These are phyloP conservation scores for Crithidia sp. DNA, from an alignment of 208 protist genomes.

Conservation along the genomic window DNA sequence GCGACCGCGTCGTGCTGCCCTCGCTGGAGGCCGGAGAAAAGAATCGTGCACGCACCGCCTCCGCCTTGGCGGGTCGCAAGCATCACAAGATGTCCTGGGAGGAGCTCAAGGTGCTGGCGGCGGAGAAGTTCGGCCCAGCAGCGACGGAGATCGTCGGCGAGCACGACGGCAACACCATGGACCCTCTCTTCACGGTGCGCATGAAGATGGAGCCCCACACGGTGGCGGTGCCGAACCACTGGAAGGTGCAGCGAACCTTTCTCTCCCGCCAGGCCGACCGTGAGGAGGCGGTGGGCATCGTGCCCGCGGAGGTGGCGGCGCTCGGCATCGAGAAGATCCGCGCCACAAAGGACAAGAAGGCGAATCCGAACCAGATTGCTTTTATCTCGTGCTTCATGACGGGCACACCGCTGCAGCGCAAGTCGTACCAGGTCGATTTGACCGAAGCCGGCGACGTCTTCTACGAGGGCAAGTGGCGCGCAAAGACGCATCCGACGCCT, in stretches of 20 bases:
- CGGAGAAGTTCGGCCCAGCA: slow-evolving; percentile 40
- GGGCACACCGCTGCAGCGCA: slow-evolving; percentile 94
- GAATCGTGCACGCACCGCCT: neutral
- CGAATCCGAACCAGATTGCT: slow-evolving; percentile 96
- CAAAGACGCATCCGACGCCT: slow-evolving; percentile 54
- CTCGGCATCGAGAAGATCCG: slow-evolving; percentile 96
- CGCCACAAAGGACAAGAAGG: slow-evolving; percentile 97
- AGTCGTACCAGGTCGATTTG: slow-evolving; percentile 85
- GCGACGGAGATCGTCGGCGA: slow-evolving; percentile 93
- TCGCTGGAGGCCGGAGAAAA: slow-evolving; percentile 9
- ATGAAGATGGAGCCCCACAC: slow-evolving; percentile 93
- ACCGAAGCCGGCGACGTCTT: slow-evolving; percentile 96
- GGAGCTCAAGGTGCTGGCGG: slow-evolving; percentile 59
- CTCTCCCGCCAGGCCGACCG: slow-evolving; percentile 95
- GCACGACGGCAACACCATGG: slow-evolving; percentile 96
- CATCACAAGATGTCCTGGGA: slow-evolving; percentile 68
- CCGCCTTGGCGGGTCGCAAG: slow-evolving; percentile 40
- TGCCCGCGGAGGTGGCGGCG: slow-evolving; percentile 94
- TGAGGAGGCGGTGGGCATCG: slow-evolving; percentile 94
- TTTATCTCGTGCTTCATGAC: slow-evolving; percentile 98
- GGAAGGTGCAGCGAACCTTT: slow-evolving; percentile 98
- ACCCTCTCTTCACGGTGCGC: slow-evolving; percentile 96
- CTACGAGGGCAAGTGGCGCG: slow-evolving; percentile 97
- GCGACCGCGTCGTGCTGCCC: slow-evolving; percentile 42
- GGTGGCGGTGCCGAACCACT: slow-evolving; percentile 98